Conservation (phyloP, 352 stramenopile species). For the Paralagenidium karlingii region DNA sequence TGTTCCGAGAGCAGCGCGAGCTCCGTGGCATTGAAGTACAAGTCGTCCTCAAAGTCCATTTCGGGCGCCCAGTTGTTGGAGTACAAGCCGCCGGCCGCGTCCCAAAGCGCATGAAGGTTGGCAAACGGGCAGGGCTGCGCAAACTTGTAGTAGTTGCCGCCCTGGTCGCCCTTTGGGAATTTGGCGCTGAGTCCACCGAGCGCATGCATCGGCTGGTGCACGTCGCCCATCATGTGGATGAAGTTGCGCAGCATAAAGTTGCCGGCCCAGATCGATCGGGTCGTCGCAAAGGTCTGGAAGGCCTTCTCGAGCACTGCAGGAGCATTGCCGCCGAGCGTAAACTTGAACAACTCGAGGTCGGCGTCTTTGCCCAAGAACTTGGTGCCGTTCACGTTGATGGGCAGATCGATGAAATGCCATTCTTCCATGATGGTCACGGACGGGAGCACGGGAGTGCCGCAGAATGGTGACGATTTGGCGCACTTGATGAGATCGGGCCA, state of each 20-base stretch:
- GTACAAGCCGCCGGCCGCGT: neutral
- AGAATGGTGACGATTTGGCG: slow-evolving; percentile 7
- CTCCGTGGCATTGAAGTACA: slow-evolving; percentile 1
- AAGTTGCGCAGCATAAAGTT: slow-evolving; percentile 53
- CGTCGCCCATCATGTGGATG: slow-evolving; percentile 55
- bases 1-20: slow-evolving; percentile 1
- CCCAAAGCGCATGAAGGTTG: slow-evolving; percentile 1
- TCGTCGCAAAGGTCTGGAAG: slow-evolving; percentile 37
- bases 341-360: slow-evolving; percentile 30
- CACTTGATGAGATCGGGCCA: slow-evolving; percentile 25
- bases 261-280: slow-evolving; percentile 45
- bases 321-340: slow-evolving; percentile 32
- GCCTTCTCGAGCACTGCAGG: slow-evolving; percentile 25
- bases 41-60: neutral
- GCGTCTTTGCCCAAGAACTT: slow-evolving; percentile 22
- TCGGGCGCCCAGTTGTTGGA: slow-evolving; percentile 1
- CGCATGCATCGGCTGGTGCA: slow-evolving; percentile 49
- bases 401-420: slow-evolving; percentile 65
- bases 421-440: slow-evolving; percentile 35
- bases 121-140: neutral
- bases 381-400: slow-evolving; percentile 30
- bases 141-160: slow-evolving; percentile 1
- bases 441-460: slow-evolving; percentile 9
- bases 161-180: slow-evolving; percentile 7
- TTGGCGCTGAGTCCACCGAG: slow-evolving; percentile 25